A percentile compares a stretch with the other conserved stretches of the same genome.
Conservation (phyloP, 73 alveolate genomes). For the Urostyla sp. region DNA sequence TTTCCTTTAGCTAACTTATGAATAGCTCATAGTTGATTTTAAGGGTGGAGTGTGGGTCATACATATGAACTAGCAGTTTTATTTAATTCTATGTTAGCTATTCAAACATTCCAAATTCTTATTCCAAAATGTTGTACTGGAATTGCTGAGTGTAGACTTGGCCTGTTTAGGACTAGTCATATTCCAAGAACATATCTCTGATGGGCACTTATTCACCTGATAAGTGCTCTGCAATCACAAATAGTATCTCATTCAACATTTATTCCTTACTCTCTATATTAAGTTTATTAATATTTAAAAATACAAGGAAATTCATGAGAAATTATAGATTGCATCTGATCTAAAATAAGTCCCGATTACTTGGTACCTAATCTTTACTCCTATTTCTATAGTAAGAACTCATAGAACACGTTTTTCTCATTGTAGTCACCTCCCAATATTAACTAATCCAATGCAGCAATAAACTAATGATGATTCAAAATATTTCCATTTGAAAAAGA, state of each 20-base stretch:
- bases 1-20: not conserved
- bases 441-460: not conserved
- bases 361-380: slow-evolving; percentile 17
- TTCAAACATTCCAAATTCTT: not conserved
- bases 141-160: slow-evolving; percentile 18
- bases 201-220: slow-evolving; percentile 3
- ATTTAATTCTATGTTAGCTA: slow-evolving; percentile 6
- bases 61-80: not conserved
- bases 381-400: slow-evolving; percentile 6
- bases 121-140: not conserved
- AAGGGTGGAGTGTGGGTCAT: slow-evolving; percentile 11
- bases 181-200: not conserved
- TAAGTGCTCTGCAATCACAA: not conserved
- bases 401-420: slow-evolving; percentile 7
- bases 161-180: slow-evolving; percentile 2
- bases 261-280: slow-evolving; percentile 1
- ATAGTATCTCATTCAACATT: slow-evolving; percentile 20
- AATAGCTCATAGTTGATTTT: slow-evolving; percentile 1
- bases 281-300: too few relatives aligned
- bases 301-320: slow-evolving; percentile 5
- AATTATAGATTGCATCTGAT: not conserved
- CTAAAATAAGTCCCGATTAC: slow-evolving; percentile 5
- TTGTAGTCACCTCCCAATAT: not conserved
- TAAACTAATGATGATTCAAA: not conserved
- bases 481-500: not conserved